Evolutionary conservation across 495 filamentous ascomycete species (phyloP).

Genomic region (Geoglossum glabrum): DNA sequence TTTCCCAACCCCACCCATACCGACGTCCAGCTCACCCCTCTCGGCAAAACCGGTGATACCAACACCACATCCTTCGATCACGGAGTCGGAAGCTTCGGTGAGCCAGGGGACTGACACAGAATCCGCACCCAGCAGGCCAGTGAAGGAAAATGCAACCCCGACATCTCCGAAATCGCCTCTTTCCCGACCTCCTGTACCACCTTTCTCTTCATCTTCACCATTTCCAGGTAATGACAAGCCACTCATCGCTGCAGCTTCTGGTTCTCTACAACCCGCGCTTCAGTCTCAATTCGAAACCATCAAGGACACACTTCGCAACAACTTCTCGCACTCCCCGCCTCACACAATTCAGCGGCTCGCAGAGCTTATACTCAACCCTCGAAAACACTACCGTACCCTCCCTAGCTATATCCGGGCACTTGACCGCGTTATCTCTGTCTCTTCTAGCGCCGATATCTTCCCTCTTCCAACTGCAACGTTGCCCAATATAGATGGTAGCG

Average conservation of each 20-base stretch:
- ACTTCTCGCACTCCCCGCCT: constrained; percentile 58
- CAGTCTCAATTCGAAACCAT: constrained; percentile 38
- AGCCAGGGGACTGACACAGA: background rate
- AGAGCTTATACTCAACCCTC: constrained; percentile 69
- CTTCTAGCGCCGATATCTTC: constrained; percentile 60
- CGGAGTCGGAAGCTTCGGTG: constrained; percentile 6
- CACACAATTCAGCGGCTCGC: constrained; percentile 86
- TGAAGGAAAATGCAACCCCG: constrained; percentile 27
- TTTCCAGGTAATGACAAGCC: background rate
- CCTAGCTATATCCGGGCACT: constrained; percentile 75
- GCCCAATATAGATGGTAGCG: constrained; percentile 13
- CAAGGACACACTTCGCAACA: constrained; percentile 38
- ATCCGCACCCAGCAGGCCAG: background rate
- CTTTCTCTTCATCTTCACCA: constrained; percentile 9
- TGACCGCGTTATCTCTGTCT: constrained; percentile 80
- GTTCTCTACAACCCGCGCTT: background rate
- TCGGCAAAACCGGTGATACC: constrained; percentile 5
- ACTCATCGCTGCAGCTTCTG: constrained; percentile 3
- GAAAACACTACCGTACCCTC: constrained; percentile 56
- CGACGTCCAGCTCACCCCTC: constrained; percentile 9
- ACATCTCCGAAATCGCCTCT: constrained; percentile 12
- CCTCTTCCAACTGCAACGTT: constrained; percentile 49
- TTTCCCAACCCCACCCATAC: constrained; percentile 24
- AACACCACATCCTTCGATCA: background rate
- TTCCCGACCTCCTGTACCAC: constrained; percentile 9